phyloP scores from a whole-genome alignment of 805 yeast genomes.

The Myxozyma vanderwaltii region DNA sequence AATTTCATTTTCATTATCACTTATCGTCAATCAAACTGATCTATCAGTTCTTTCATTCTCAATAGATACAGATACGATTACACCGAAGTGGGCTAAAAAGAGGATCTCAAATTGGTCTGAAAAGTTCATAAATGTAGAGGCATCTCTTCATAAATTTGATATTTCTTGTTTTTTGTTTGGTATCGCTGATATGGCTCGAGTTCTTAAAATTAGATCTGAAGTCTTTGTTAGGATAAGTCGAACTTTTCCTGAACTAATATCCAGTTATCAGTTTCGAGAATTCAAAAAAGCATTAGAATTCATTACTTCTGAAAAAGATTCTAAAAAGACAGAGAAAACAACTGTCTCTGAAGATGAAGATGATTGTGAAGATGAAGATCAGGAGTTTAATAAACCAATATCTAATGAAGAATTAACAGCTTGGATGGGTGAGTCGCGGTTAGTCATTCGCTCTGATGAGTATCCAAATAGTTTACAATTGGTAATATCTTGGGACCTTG shows the following conservation, averaged over 20 bases:
- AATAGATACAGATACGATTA: not conserved
- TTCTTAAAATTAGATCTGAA: slow-evolving; percentile 9
- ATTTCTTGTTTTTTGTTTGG: slow-evolving; percentile 28
- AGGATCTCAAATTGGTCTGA: slow-evolving; percentile 2
- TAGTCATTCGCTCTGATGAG: not conserved
- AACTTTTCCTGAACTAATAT: slow-evolving; percentile 10
- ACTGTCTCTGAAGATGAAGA: not conserved
- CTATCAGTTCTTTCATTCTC: slow-evolving; percentile 15
- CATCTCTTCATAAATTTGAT: slow-evolving; percentile 9
- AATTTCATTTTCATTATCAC: slow-evolving; percentile 5
- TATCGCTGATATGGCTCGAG: slow-evolving; percentile 18
- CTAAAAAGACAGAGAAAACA: not conserved
- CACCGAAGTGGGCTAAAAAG: slow-evolving; percentile 20
- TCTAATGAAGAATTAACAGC: not conserved
- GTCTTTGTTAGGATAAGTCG: slow-evolving; percentile 7
- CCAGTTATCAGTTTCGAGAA: not conserved
- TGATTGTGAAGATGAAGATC: slow-evolving; percentile 4
- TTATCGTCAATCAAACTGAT: slow-evolving; percentile 25
- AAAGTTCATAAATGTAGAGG: not conserved
- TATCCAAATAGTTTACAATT: slow-evolving; percentile 7
- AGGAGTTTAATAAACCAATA: not conserved
- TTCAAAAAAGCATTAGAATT: not conserved
- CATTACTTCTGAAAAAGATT: not conserved
- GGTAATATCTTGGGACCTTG: slow-evolving; percentile 24
- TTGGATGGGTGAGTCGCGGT: slow-evolving; percentile 24